Conservation (phyloP, 176 grass and related monocot genomes). For the Ampelocalamus luodianensis region DNA sequence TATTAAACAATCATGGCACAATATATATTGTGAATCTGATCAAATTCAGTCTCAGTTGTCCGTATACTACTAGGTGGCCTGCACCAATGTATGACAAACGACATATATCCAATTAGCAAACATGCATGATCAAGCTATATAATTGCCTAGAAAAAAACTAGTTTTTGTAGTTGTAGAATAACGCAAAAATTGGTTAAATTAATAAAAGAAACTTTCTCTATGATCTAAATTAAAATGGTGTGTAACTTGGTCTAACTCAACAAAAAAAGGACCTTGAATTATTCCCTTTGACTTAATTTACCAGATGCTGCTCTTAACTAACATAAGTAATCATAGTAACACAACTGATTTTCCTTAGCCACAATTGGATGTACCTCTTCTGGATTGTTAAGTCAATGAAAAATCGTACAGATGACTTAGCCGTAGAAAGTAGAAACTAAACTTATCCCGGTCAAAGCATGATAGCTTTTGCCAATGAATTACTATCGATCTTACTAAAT, state of each 20-base stretch:
- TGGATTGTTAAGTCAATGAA: neutral
- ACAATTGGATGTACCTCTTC: neutral
- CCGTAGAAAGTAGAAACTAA: neutral
- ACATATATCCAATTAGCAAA: neutral
- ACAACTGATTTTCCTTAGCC: neutral
- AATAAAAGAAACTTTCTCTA: neutral
- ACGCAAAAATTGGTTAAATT: neutral
- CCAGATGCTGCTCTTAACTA: neutral
- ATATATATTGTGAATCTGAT: slow-evolving; percentile 36
- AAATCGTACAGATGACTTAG: neutral
- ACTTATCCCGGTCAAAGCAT: slow-evolving; percentile 22
- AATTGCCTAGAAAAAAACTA: neutral
- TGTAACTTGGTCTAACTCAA: neutral
- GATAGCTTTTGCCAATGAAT: neutral
- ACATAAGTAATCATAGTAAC: neutral
- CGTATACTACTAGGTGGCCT: slow-evolving; percentile 8
- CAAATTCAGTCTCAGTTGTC: neutral
- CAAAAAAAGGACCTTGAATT: neutral
- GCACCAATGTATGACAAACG: neutral
- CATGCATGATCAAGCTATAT: neutral
- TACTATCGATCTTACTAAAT: no score
- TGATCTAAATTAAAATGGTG: neutral
- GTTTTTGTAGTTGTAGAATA: neutral
- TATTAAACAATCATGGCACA: slow-evolving; percentile 31
- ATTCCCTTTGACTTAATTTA: neutral